These are phyloP conservation scores for Saitozyma podzolica DNA, from an alignment of 768 basidiomycete genomes.

Conservation along the genomic window DNA sequence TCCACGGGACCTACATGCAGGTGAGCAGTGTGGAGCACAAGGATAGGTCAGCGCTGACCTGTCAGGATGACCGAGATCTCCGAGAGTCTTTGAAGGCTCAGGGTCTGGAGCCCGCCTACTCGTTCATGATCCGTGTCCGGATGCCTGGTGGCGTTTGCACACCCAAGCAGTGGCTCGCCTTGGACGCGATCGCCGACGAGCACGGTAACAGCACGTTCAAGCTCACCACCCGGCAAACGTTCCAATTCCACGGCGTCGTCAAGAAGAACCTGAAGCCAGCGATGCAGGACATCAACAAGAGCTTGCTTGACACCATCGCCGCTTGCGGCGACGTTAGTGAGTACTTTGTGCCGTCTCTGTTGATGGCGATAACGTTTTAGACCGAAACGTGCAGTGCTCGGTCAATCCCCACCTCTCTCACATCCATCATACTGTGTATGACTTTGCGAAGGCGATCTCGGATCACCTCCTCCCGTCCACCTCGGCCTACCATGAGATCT, in stretches of 20 bases:
- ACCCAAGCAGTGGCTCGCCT: conserved; percentile 87
- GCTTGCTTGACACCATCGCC: conserved; percentile 88
- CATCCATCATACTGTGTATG: conserved; percentile 76
- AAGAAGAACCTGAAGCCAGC: conserved; percentile 93
- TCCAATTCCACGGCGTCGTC: conserved; percentile 99
- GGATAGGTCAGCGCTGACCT: conserved; percentile 72
- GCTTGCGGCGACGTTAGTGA: conserved; percentile 99
- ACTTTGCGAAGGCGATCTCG: conserved; percentile 80
- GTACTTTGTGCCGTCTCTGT: no score
- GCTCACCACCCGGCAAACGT: conserved; percentile 94
- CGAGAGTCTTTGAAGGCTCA: conserved; percentile 90
- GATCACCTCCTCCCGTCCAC: conserved; percentile 84
- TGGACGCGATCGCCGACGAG: conserved; percentile 95
- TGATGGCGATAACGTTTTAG: conserved; percentile 41
- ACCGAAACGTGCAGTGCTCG: conserved; percentile 85
- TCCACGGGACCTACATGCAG: conserved; percentile 59
- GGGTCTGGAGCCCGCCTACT: conserved; percentile 90
- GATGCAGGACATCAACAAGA: conserved; percentile 92
- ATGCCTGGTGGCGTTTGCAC: conserved; percentile 94
- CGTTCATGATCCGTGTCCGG: conserved; percentile 97
- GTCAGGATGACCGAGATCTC: conserved; percentile 97
- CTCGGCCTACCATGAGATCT: conserved; percentile 95
- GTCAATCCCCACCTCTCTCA: conserved; percentile 84
- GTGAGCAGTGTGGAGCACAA: conserved; percentile 17
- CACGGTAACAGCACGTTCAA: conserved; percentile 93